Percentiles rank a stretch among this genome's conserved stretches.
Conservation (phyloP, 805 yeast genomes). For the Candida loeiensis region DNA sequence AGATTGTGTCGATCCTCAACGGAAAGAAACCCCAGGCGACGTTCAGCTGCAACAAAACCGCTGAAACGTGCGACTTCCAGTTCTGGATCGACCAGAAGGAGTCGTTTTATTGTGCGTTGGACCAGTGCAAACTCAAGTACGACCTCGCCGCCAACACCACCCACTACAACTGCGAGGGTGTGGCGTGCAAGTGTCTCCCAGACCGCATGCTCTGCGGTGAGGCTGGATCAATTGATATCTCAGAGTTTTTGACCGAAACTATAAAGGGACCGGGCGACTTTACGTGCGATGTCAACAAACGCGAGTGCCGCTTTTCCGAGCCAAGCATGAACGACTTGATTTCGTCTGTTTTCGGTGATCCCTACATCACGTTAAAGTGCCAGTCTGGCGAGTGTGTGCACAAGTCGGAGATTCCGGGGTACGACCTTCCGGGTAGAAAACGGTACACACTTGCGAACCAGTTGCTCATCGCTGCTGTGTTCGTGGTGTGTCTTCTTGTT, state of each 20-base stretch:
- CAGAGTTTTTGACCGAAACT: constrained; percentile 87
- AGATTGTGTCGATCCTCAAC: constrained; percentile 72
- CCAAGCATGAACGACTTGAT: constrained; percentile 95
- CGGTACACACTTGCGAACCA: constrained; percentile 45
- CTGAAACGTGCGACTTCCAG: constrained; percentile 76
- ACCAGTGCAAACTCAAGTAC: constrained; percentile 65
- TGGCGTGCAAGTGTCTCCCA: constrained; percentile 86
- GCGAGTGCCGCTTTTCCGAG: constrained; percentile 77
- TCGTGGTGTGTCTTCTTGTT: constrained; percentile 29
- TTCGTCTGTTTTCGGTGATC: constrained; percentile 91
- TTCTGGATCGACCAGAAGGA: constrained; percentile 93
- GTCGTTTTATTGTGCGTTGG: constrained; percentile 84
- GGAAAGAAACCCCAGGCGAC: constrained; percentile 90
- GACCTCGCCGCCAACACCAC: constrained; percentile 64
- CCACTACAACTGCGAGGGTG: constrained; percentile 70
- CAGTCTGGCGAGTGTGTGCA: constrained; percentile 89
- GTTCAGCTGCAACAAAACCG: constrained; percentile 74
- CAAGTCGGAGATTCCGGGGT: constrained; percentile 90
- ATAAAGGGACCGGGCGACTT: constrained; percentile 93
- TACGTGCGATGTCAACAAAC: constrained; percentile 62
- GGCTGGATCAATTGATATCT: constrained; percentile 88
- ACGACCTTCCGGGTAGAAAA: constrained; percentile 58
- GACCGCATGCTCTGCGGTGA: constrained; percentile 93
- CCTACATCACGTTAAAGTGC: constrained; percentile 77
- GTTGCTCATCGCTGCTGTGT: constrained; percentile 42